Evolutionary conservation across 208 protist species (phyloP).

Genomic region (Trichomonas tenax): DNA sequence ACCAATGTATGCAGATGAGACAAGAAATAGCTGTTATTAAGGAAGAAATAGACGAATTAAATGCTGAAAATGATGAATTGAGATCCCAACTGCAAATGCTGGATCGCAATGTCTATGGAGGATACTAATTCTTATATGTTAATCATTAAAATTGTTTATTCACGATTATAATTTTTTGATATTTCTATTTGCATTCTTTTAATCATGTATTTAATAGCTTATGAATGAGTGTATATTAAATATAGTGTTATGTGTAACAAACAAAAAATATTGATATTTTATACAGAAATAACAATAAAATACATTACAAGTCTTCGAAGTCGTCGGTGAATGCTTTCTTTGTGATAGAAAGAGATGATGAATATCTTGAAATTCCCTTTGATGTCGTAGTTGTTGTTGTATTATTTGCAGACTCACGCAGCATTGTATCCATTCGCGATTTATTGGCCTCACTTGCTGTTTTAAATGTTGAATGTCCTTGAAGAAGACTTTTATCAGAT

Average conservation of each 20-base stretch:
- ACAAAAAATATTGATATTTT: neutral
- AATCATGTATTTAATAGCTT: no score
- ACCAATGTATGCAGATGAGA: neutral
- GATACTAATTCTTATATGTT: neutral
- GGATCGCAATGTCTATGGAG: neutral
- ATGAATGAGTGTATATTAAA: no score
- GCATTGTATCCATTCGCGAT: neutral
- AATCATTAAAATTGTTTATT: neutral
- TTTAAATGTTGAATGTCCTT: neutral
- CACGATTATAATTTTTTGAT: neutral
- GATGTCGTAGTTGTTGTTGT: neutral
- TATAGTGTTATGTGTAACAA: neutral
- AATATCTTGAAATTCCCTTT: neutral
- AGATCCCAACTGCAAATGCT: neutral
- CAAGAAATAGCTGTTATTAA: neutral
- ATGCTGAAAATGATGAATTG: neutral
- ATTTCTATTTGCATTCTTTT: no score
- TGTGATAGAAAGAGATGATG: neutral
- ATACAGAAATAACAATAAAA: neutral
- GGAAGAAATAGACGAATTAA: neutral
- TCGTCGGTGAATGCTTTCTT: neutral
- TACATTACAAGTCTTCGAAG: neutral
- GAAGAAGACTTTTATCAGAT: neutral
- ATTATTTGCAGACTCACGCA: neutral
- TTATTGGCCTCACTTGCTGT: neutral